Evolutionary conservation across 768 basidiomycete genomes (phyloP).

Genomic region (Baorangia bicolor): DNA sequence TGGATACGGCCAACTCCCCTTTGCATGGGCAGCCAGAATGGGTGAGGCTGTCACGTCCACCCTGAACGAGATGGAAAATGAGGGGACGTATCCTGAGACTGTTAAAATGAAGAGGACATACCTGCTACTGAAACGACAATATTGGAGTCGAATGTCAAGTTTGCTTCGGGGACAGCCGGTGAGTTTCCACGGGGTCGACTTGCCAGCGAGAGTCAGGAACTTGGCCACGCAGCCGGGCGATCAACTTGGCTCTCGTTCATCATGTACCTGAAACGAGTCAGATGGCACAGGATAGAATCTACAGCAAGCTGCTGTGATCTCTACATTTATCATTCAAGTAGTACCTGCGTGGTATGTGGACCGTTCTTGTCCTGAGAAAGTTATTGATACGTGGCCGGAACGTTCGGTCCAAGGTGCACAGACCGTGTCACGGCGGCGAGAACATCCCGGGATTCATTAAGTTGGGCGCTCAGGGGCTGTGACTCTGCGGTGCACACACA

Average conservation of each 20-base stretch:
- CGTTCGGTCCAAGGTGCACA: background rate
- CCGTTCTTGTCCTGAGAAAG: background rate
- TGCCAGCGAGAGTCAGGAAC: background rate
- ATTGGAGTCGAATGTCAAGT: background rate
- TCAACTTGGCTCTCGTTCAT: background rate
- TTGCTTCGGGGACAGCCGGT: slow-evolving; percentile 13
- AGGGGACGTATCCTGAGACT: background rate
- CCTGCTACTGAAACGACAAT: slow-evolving; percentile 3
- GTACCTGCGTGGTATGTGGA: background rate
- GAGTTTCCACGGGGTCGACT: slow-evolving; percentile 10
- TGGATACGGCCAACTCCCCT: slow-evolving; percentile 56
- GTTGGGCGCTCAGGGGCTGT: slow-evolving; percentile 13
- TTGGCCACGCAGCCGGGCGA: background rate
- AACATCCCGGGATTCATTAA: background rate
- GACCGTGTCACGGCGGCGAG: background rate
- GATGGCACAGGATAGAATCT: background rate
- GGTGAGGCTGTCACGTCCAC: slow-evolving; percentile 35
- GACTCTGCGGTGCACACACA: slow-evolving; percentile 15
- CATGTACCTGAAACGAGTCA: background rate
- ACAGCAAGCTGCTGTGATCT: slow-evolving; percentile 5
- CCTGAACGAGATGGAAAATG: background rate
- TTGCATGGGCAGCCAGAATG: slow-evolving; percentile 69
- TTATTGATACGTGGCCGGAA: too few species aligned
- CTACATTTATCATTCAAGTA: background rate
- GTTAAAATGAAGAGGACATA: background rate